Base-by-base conservation (phyloP, 768 basidiomycete species). In the Solioccasus polychromus region DNA sequence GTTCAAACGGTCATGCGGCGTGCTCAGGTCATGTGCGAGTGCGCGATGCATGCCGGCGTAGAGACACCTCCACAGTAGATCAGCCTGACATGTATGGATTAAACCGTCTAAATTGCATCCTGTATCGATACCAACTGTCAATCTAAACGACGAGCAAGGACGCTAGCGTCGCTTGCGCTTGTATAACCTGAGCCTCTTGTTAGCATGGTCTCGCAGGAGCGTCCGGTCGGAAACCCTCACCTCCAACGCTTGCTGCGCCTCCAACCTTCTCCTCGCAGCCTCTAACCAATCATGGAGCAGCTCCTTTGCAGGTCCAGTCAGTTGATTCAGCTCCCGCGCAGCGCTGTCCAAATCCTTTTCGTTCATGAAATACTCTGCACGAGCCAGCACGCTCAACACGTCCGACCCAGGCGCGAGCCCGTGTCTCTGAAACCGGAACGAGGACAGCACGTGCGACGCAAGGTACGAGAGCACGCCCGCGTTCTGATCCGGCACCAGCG, bases 191-290 rank as follows among this genome's bases (percentile, higher is more conserved):
- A 35, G 14, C 18, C n/a, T n/a, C n/a, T n/a, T n/a, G n/a, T n/a
- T n/a, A n/a, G n/a, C n/a, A n/a, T n/a, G n/a, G n/a, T n/a, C n/a
- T n/a, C n/a, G n/a, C n/a, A n/a, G n/a, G n/a, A n/a, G n/a, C n/a
- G n/a, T n/a, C n/a, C n/a, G n/a, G 39, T 15, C 30, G 29, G 4
- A 11, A 28, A 43, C 25, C 1, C 56, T 45, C 55, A 90, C 91
- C 74, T 94, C 87, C 54, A 99, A 66, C 32, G 92, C 90, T 66
- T 97, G 95, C 64, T 89, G 76, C 25, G 96, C 92, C 68, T 96
- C 92, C 50, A 99, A 66, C 62, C 93, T 77, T 60, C 79, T 74
- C 53, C 95, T 75, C 9, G 92, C 93, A 56, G 91, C 92, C 55
- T 83, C 82, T 31, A 99, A 70, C 96, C 95, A 99, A 68, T 98